Conservation (phyloP, 1,139 yeast genomes). For the Candida tropicalis region DNA sequence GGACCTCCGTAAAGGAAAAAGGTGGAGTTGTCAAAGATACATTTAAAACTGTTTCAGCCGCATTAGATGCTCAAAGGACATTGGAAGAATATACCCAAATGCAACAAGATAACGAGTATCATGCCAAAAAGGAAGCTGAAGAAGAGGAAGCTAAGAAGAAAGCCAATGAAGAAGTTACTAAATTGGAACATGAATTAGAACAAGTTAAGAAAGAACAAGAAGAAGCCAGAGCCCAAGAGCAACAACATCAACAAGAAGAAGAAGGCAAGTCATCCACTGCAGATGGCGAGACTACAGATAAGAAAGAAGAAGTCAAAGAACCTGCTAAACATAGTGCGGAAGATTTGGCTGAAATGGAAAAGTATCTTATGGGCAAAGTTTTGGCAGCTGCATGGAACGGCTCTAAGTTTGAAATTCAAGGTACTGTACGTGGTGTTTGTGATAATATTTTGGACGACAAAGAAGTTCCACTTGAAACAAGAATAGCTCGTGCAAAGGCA, state of each 20-base stretch:
- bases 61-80: constrained; percentile 87
- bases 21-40: constrained; percentile 86
- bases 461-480: constrained; percentile 52
- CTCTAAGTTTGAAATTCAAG: constrained; percentile 83
- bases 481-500: constrained; percentile 80
- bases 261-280: constrained; percentile 13
- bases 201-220: constrained; percentile 20
- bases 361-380: constrained; percentile 84
- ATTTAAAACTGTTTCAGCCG: constrained; percentile 79
- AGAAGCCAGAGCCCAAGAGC: constrained; percentile 16
- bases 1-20: constrained; percentile 82
- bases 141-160: constrained; percentile 26
- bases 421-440: constrained; percentile 87
- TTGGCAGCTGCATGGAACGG: constrained; percentile 97
- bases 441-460: constrained; percentile 73
- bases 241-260: too few species aligned
- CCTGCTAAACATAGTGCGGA: constrained; percentile 71
- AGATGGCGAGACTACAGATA: constrained; percentile 14
- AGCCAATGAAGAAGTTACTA: constrained; percentile 20
- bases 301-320: constrained; percentile 18
- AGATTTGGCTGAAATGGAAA: constrained; percentile 83
- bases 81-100: constrained; percentile 79
- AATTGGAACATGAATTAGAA: constrained; percentile 26
- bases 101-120: constrained; percentile 62
- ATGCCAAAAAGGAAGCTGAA: constrained; percentile 44